These are phyloP conservation scores for Auricularia heimuer DNA, from an alignment of 768 basidiomycete genomes.

Conservation along the genomic window DNA sequence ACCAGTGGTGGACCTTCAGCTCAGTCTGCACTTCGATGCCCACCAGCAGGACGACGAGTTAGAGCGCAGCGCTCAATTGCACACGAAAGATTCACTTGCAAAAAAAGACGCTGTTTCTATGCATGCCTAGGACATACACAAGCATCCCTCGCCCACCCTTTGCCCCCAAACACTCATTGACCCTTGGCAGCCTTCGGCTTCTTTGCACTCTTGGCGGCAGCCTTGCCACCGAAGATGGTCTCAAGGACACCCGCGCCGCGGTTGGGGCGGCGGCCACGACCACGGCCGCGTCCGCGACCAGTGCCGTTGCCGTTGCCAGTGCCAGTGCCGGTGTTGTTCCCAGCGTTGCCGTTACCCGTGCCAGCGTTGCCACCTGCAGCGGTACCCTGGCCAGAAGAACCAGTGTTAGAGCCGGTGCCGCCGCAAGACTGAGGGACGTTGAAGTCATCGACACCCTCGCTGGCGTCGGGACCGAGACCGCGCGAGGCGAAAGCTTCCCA, in stretches of 20 bases:
- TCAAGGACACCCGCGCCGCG: background rate
- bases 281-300: background rate
- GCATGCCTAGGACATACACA: background rate
- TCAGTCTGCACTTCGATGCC: too few species aligned
- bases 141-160: too few species aligned
- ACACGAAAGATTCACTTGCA: background rate
- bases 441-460: conserved; percentile 22
- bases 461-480: conserved; percentile 35
- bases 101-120: background rate
- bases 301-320: conserved; percentile 13
- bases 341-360: conserved; percentile 11
- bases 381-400: background rate
- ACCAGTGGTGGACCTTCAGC: too few species aligned
- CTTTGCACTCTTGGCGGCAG: background rate
- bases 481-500: conserved; percentile 39
- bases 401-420: background rate
- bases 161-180: background rate
- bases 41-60: too few species aligned
- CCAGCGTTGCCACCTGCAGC: conserved; percentile 2
- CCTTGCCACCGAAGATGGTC: background rate
- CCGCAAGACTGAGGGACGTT: conserved; percentile 21
- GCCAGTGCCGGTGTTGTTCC: background rate
- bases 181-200: background rate
- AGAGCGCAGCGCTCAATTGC: background rate
- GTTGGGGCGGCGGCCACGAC: background rate